A percentile compares a stretch with the other conserved stretches of the same genome.
Conservation (phyloP, 257 asterid genomes). For the Ilex asprella region DNA sequence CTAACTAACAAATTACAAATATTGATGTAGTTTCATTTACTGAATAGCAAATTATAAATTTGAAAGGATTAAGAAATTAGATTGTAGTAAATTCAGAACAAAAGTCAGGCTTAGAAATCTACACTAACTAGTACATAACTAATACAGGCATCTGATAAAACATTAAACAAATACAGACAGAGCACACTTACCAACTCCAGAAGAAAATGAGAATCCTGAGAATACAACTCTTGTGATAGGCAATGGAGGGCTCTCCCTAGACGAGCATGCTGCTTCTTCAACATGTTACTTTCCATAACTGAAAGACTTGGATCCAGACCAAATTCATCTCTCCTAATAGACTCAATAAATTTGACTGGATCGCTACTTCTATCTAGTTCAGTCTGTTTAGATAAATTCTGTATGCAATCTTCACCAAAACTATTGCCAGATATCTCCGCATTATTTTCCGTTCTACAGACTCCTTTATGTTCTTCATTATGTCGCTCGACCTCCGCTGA, state of each 20-base stretch:
- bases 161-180: not conserved
- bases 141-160: not conserved
- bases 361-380: slow-evolving; percentile 23
- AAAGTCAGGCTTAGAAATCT: not conserved
- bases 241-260: slow-evolving; percentile 97
- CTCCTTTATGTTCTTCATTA: slow-evolving; percentile 17
- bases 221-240: slow-evolving; percentile 91
- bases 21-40: no score
- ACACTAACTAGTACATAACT: not conserved
- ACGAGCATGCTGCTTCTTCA: slow-evolving; percentile 96
- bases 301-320: slow-evolving; percentile 65
- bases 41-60: no score
- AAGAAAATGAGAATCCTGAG: slow-evolving; percentile 96
- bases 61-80: no score
- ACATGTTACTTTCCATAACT: slow-evolving; percentile 54
- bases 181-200: slow-evolving; percentile 72
- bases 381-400: not conserved
- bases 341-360: slow-evolving; percentile 51
- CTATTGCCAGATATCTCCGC: slow-evolving; percentile 18
- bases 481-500: slow-evolving; percentile 18
- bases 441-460: slow-evolving; percentile 16
- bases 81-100: no score
- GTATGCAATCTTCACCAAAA: slow-evolving; percentile 16
- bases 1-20: no score
- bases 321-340: slow-evolving; percentile 80